Percentiles rank a stretch among this genome's conserved stretches.
These are phyloP conservation scores for Tephrocybe sp. DNA, from an alignment of 768 basidiomycete species.

Conservation along the genomic window DNA sequence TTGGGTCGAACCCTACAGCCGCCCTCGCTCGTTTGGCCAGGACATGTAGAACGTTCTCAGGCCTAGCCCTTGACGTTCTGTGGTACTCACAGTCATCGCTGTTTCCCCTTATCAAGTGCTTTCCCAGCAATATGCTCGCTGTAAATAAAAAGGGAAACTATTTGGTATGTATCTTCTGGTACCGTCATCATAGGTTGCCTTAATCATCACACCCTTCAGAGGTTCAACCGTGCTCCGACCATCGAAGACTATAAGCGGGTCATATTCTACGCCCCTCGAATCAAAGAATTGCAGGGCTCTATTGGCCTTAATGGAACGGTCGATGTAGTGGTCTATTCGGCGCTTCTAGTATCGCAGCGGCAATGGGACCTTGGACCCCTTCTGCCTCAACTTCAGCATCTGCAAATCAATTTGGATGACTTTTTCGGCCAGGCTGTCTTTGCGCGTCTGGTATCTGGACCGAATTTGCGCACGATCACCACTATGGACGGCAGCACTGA, in stretches of 20 bases:
- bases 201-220: too few relatives aligned
- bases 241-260: slow-evolving; percentile 9
- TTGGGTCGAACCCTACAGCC: too few relatives aligned
- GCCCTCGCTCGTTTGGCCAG: slow-evolving; percentile 13
- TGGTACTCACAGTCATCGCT: slow-evolving; percentile 15
- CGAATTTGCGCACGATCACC: background rate
- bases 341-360: slow-evolving; percentile 1
- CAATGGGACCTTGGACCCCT: background rate
- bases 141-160: background rate
- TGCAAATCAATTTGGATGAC: background rate
- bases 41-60: slow-evolving; percentile 15
- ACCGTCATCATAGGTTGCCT: too few relatives aligned
- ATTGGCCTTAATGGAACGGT: background rate
- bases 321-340: background rate
- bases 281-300: slow-evolving; percentile 1
- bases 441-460: slow-evolving; percentile 1
- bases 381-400: slow-evolving; percentile 6
- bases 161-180: background rate
- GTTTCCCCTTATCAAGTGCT: slow-evolving; percentile 2
- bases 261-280: slow-evolving; percentile 4
- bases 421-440: slow-evolving; percentile 1
- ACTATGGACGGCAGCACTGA: background rate
- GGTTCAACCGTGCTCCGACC: background rate
- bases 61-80: slow-evolving; percentile 16
- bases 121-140: slow-evolving; percentile 1